Base-by-base conservation (phyloP, 257 asterid species). In the Solanum commersonii region DNA sequence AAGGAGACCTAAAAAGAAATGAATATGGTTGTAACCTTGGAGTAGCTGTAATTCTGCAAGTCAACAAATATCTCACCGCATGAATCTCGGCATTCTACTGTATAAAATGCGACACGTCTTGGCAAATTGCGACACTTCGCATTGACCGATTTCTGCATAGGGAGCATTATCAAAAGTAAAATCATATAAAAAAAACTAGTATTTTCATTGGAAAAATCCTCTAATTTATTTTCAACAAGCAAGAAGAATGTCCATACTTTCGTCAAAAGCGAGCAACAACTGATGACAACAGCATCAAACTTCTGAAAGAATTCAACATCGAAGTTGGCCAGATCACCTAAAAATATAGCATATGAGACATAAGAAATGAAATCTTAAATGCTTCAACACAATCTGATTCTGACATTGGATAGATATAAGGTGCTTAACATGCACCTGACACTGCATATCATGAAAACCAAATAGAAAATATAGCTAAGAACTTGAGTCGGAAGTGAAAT, bases 1-100 rank as follows among this genome's bases (percentile, higher is more conserved):
- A 81, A 81, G 31, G n/a, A 18, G 27, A 33, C 23, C 13, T 11
- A 71, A 77, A 49, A 79, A 16, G 25, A 38, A 11, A 85, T 84
- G 18, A 42, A 44, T 49, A 42, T 79, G 25, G 37, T 81, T 71
- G 49, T 63, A 63, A 96, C 99, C 99, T 96, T 94, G 84, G 98
- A 88, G 87, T 96, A 97, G 86, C 89, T 87, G 90, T 96, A 96
- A 88, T 91, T 93, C 93, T 97, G 98, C 95, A 97, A 93, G 92
- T 97, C 99, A 88, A 96, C 96, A 90, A 97, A 97, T 87, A 97
- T 91, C 93, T 97, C 99, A 76, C 98, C 99, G 81, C 99, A 97
- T 2, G 96, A 94, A 90, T 94, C 99, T 91, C 98, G 94, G 91
- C 98, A 96, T 87, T 96, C 98, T 88, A 97, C 99, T 18, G 94